Evolutionary conservation across 2,329 filamentous ascomycete genomes (phyloP).

Genomic region (Aspergillus sp.): DNA sequence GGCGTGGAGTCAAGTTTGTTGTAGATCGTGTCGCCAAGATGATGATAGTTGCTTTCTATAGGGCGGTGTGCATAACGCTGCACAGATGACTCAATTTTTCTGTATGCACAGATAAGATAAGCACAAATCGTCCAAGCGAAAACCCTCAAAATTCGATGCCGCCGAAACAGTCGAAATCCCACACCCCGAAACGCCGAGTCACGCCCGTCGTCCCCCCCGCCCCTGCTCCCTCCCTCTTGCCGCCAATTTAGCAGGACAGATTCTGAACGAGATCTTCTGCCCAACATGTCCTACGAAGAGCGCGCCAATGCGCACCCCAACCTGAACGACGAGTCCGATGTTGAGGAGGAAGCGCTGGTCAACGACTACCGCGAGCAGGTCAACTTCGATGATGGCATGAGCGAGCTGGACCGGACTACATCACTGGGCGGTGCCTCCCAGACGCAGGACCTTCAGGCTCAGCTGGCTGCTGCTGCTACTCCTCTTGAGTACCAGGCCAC

Average conservation of each 20-base stretch:
- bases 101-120: conserved; percentile 45
- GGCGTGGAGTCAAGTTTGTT: too few relatives aligned
- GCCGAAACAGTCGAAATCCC: conserved; percentile 34
- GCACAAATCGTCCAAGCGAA: conserved; percentile 46
- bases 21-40: too few relatives aligned
- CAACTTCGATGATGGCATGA: conserved; percentile 84
- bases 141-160: conserved; percentile 47
- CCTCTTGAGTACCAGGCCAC: conserved; percentile 95
- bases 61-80: neutral
- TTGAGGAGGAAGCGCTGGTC: conserved; percentile 92
- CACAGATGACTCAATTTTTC: conserved; percentile 34
- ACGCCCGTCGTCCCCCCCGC: conserved; percentile 25
- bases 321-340: conserved; percentile 80
- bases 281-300: conserved; percentile 48
- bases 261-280: conserved; percentile 19
- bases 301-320: conserved; percentile 43
- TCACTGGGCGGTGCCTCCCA: conserved; percentile 70
- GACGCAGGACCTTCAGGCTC: conserved; percentile 88
- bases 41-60: neutral
- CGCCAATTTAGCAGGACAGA: conserved; percentile 20
- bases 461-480: conserved; percentile 86
- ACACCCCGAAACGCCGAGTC: conserved; percentile 35
- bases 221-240: conserved; percentile 19
- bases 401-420: conserved; percentile 74
- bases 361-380: conserved; percentile 97